Evolutionary conservation across 2,329 filamentous ascomycete species (phyloP).

Genomic region (Neodidymelliopsis sp.): DNA sequence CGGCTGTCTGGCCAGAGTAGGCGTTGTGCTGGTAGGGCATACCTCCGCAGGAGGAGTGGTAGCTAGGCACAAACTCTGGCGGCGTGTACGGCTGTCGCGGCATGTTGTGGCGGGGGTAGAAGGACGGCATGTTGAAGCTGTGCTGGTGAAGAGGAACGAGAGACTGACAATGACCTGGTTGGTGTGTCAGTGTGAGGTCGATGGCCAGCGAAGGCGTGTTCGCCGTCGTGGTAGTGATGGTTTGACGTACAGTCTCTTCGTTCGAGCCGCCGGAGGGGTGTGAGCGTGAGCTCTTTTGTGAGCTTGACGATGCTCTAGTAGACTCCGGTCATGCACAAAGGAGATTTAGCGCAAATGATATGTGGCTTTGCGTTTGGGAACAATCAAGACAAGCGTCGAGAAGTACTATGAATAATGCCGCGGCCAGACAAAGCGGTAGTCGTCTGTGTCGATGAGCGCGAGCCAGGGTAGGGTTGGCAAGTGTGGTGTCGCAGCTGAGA

Average conservation of each 20-base stretch:
- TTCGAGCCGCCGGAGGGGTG: constrained; percentile 39
- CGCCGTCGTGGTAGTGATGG: constrained; percentile 11
- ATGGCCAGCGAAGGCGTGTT: neutral
- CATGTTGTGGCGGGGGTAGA: constrained; percentile 57
- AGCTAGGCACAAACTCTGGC: constrained; percentile 56
- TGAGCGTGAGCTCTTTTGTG: constrained; percentile 49
- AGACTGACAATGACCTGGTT: constrained; percentile 53
- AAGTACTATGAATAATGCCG: constrained; percentile 36
- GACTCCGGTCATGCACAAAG: constrained; percentile 48
- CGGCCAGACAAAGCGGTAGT: constrained; percentile 28
- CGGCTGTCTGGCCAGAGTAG: constrained; percentile 52
- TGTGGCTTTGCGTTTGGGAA: constrained; percentile 26
- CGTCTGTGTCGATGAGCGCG: constrained; percentile 19
- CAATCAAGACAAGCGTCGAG: constrained; percentile 32
- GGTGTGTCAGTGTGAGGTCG: constrained; percentile 24
- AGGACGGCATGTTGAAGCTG: constrained; percentile 58
- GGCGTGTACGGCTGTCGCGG: constrained; percentile 56
- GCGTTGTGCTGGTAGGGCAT: constrained; percentile 56
- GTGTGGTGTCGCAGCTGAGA: constrained; percentile 24
- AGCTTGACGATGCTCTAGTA: constrained; percentile 44
- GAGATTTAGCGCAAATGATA: constrained; percentile 23
- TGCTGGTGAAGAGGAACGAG: constrained; percentile 47
- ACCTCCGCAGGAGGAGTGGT: constrained; percentile 53
- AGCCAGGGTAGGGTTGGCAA: constrained; percentile 15
- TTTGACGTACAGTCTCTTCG: constrained; percentile 51